Evolutionary conservation across 2,329 filamentous ascomycete species (phyloP), one percentile per base, ranked within the genome.

Genomic region (Clonostachys sp.): DNA sequence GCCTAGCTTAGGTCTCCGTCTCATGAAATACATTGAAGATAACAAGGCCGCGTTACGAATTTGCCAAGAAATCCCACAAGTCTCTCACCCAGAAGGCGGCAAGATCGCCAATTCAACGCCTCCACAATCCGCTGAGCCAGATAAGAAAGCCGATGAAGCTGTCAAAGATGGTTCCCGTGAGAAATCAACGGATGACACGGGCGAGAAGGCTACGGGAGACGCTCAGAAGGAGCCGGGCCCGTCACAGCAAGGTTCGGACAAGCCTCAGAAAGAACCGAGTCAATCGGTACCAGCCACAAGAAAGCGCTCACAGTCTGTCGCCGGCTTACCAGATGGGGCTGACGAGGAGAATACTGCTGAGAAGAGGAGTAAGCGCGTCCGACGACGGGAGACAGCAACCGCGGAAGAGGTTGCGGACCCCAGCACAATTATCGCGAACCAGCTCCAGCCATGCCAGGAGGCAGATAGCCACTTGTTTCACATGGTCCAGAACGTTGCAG

Each of bases 331-430:
- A 1, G 81, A 84, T 4, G 70, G 63, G 0, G 69, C 59, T 1
- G 80, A 83, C 8, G 81, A 85, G 45, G 81, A 85, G 34, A 73
- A 70, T 20, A 69, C 67, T 3, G 72, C 78, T 12, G 77, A 79
- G 46, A 86, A 84, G 57, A 71, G 83, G 48, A 86, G 82, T 61
- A 87, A 87, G 57, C 71, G 84, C 44, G 82, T 82, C 33, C 74
- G 83, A 42, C 73, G 83, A 46, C 55, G 66, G 45, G 67, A 70
- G 36, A 82, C 85, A 41, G 77, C 74, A 5, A 71, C 75, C 12
- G 62, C 67, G 5, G 80, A 79, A 35, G 81, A 82, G 44, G 62
- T 66, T 1, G 61, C 75, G 13, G 80, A 83, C 50, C 70, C 77
- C 7, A 75, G 71, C 45, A 73, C 71, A 1, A 64, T 76, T 24